Conservation (phyloP, 2,329 filamentous ascomycete genomes). For the Paradendryphiella salina region DNA sequence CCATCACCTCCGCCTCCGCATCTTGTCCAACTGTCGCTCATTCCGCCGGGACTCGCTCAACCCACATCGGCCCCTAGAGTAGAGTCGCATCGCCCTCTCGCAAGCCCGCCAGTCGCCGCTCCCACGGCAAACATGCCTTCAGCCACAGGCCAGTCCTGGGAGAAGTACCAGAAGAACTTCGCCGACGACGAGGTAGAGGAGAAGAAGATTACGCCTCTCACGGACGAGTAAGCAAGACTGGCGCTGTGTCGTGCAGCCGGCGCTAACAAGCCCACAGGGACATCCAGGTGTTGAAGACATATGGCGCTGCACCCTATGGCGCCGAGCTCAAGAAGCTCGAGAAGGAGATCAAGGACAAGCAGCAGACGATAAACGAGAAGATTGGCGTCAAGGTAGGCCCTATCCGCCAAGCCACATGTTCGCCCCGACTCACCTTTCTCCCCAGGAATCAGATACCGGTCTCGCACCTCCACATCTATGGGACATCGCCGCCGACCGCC, state of each 20-base stretch:
- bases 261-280: conserved; percentile 65
- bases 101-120: conserved; percentile 14
- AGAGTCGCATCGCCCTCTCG: conserved; percentile 7
- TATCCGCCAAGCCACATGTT: background rate
- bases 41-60: background rate
- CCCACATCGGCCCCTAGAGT: background rate
- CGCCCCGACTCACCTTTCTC: conserved; percentile 9
- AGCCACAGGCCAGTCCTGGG: conserved; percentile 92
- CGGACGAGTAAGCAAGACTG: conserved; percentile 75
- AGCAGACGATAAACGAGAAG: conserved; percentile 98
- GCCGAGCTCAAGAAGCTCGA: conserved; percentile 94
- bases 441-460: conserved; percentile 93
- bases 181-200: conserved; percentile 96
- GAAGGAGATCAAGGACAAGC: conserved; percentile 99
- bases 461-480: conserved; percentile 97
- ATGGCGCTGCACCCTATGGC: conserved; percentile 94
- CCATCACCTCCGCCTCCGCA: background rate
- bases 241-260: background rate
- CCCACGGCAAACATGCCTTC: conserved; percentile 70
- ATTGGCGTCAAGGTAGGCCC: conserved; percentile 61
- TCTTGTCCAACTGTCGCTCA: conserved; percentile 2
- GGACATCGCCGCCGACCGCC: conserved; percentile 96
- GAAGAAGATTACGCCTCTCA: conserved; percentile 98
- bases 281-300: conserved; percentile 98
- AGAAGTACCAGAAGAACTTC: conserved; percentile 98